Percentiles rank a stretch among this genome's conserved stretches.
Conservation (phyloP, 257 asterid species). For the Forsythia suspensa region DNA sequence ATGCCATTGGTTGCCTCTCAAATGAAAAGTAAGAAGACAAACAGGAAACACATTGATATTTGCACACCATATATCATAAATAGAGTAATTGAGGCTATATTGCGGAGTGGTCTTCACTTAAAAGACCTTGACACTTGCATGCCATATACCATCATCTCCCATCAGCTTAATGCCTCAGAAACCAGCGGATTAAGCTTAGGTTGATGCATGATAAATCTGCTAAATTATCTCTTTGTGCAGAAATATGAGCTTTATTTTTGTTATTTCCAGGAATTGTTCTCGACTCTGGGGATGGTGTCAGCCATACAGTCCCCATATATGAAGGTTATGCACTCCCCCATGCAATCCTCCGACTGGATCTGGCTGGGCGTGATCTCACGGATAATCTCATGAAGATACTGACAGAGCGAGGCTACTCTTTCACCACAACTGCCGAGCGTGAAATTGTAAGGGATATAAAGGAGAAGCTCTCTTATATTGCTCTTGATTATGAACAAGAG, state of each 20-base stretch:
- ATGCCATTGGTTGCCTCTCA: no score
- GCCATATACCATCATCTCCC: no score
- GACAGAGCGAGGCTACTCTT: slow-evolving; percentile 32
- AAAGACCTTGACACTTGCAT: not conserved
- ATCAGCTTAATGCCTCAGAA: no score
- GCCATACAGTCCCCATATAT: slow-evolving; percentile 38
- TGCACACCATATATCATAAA: no score
- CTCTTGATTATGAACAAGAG: slow-evolving; percentile 36
- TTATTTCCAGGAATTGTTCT: slow-evolving; percentile 29
- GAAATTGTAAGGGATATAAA: slow-evolving; percentile 35
- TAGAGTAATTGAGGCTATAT: not conserved
- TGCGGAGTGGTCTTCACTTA: not conserved
- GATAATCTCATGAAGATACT: slow-evolving; percentile 35
- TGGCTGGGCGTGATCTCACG: slow-evolving; percentile 35
- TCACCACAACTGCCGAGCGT: slow-evolving; percentile 35
- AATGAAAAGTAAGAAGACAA: no score
- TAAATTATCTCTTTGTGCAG: not conserved
- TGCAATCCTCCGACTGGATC: slow-evolving; percentile 29
- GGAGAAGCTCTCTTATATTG: slow-evolving; percentile 29
- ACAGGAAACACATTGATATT: no score
- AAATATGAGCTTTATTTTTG: not conserved
- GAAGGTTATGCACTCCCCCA: slow-evolving; percentile 34
- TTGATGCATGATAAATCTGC: not conserved
- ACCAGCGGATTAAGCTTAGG: not conserved
- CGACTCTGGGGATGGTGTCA: slow-evolving; percentile 35